Conservation (phyloP, 805 yeast genomes). For the Lipomyces japonicus region DNA sequence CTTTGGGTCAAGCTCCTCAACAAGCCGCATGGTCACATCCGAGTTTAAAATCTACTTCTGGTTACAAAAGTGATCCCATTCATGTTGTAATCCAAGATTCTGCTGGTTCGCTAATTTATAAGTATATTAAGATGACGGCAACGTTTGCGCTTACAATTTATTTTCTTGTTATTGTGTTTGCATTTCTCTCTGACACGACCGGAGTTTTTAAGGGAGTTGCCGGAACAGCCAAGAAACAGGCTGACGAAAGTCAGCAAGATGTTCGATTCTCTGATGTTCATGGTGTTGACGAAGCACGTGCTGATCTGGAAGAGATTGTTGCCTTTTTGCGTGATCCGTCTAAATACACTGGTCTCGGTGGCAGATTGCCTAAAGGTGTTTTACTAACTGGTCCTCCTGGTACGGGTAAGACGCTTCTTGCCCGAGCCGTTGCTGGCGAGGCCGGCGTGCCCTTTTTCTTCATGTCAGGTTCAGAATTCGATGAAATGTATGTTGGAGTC, state of each 20-base stretch:
- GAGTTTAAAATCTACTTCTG: conserved; percentile 35
- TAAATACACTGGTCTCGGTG: conserved; percentile 93
- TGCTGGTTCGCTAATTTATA: conserved; percentile 67
- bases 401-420: conserved; percentile 94
- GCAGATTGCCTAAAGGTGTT: conserved; percentile 96
- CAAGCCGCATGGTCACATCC: conserved; percentile 29
- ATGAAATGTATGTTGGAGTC: conserved; percentile 96
- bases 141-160: conserved; percentile 77
- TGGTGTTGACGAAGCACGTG: conserved; percentile 98
- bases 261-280: conserved; percentile 90
- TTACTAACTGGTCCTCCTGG: conserved; percentile 98
- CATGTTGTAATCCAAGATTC: conserved; percentile 93
- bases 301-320: conserved; percentile 96
- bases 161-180: conserved; percentile 74
- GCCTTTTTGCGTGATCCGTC: conserved; percentile 95
- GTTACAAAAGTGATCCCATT: conserved; percentile 75
- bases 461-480: conserved; percentile 98
- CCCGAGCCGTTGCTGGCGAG: conserved; percentile 98
- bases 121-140: conserved; percentile 84
- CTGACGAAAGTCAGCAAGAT: conserved; percentile 78
- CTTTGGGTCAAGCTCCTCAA: conserved; percentile 30
- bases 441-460: conserved; percentile 98
- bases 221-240: conserved; percentile 64
- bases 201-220: conserved; percentile 65
- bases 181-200: conserved; percentile 75